Evolutionary conservation across 768 basidiomycete species (phyloP).

Genomic region (Kwoniella heveanensis): DNA sequence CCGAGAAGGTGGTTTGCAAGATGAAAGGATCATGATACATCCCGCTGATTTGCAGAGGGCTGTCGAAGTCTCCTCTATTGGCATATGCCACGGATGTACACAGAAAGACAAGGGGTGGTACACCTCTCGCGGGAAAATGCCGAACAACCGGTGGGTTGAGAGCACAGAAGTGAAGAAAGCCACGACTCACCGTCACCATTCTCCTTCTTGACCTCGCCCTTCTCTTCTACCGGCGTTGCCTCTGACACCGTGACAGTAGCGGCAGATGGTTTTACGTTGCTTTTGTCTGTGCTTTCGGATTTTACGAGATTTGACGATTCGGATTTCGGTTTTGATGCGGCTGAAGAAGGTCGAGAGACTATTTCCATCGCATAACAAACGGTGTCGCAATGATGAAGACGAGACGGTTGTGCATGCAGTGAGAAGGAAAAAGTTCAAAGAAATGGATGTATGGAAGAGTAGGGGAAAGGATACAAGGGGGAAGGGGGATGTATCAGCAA

Average conservation of each 20-base stretch:
- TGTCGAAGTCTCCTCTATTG: neutral
- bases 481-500: slow-evolving; percentile 6
- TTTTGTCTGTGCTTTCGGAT: slow-evolving; percentile 6
- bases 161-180: neutral
- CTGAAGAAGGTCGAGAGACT: slow-evolving; percentile 33
- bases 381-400: neutral
- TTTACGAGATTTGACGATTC: slow-evolving; percentile 3
- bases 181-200: slow-evolving; percentile 34
- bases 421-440: too few relatives aligned
- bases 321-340: slow-evolving; percentile 20
- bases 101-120: too few relatives aligned
- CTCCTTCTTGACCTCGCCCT: slow-evolving; percentile 28
- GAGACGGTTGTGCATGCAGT: neutral
- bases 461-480: neutral
- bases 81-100: neutral
- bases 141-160: neutral
- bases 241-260: slow-evolving; percentile 20
- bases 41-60: neutral
- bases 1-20: neutral
- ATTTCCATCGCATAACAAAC: neutral
- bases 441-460: neutral
- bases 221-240: slow-evolving; percentile 22
- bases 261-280: slow-evolving; percentile 1
- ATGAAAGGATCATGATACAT: neutral
- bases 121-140: neutral